A percentile compares a stretch with the other conserved stretches of the same genome.
Conservation (phyloP, 2,329 filamentous ascomycete species). For the Niveomyces coronatus region DNA sequence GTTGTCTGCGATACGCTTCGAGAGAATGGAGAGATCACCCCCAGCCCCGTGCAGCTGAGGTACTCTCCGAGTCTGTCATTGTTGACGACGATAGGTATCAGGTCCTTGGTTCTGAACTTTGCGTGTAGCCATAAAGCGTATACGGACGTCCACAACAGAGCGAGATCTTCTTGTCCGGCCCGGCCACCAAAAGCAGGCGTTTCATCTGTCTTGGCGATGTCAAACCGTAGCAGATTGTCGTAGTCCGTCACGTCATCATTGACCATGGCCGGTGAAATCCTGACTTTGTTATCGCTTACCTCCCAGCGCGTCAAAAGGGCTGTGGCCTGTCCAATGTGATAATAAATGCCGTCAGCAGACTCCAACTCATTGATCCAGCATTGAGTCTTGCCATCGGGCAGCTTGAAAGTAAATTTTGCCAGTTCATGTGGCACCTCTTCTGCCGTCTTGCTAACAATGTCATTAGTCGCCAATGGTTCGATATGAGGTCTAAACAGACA, state of each 20-base stretch:
- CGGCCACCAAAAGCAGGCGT: not conserved
- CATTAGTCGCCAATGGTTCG: too few species aligned
- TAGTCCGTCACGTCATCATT: constrained; percentile 6
- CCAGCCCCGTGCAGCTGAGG: not conserved
- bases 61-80: not conserved
- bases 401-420: too few species aligned
- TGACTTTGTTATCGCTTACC: not conserved
- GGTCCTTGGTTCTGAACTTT: constrained; percentile 7
- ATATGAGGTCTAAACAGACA: too few species aligned
- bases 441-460: too few species aligned
- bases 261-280: constrained; percentile 10
- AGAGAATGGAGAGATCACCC: not conserved
- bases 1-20: too few species aligned
- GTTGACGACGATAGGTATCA: constrained; percentile 10
- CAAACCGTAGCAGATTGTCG: not conserved
- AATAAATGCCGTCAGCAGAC: too few species aligned
- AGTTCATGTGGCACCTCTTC: too few species aligned
- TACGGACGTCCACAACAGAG: constrained; percentile 8
- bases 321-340: too few species aligned
- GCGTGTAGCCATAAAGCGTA: constrained; percentile 12
- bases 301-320: constrained; percentile 4
- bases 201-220: not conserved
- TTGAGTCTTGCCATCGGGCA: too few species aligned
- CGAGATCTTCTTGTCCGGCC: not conserved
- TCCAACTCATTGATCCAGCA: too few species aligned